Base-by-base conservation (phyloP, 2,329 filamentous ascomycete genomes). In the Aspergillus sergii region DNA sequence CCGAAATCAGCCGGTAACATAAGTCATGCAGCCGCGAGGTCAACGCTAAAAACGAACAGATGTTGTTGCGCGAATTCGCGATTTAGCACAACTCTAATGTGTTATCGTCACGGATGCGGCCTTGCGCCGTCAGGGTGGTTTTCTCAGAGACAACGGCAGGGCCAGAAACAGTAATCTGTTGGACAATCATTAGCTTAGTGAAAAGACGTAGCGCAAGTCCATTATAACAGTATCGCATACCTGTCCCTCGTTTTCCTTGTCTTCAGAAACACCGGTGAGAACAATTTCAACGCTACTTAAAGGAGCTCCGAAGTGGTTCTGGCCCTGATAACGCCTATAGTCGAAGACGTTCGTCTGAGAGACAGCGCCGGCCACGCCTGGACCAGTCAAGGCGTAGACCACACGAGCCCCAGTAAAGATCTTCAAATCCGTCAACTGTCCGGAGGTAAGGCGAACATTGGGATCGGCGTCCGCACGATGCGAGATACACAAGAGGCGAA, bases 301-400 rank as follows among this genome's bases (percentile, higher is more conserved):
- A 2, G 94, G 94, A 11, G 90, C 84, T 3, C 95, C 95, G 73
- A 98, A 97, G 76, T 96, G 93, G 62, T 78, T 82, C 53, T 81
- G 79, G 51, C 78, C 78, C 14, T 68, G 66, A 21, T 78, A 76
- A 41, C 78, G 79, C 56, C 94, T 84, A 77, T 98, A 98, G 75
- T 98, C 94, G 73, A 92, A 96, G 45, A 94, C 85, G 65, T 92
- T 89, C 9, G 92, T 96, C 80, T 98, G 94, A 1, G 90, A 83
- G n/a, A 96, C 87, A 0, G 94, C 90, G 43, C 95, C 95, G 2
- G 94, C 94, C n/a, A 98, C 91, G 64, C 88, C 87, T 28, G 92
- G 83, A 0, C 91, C 89, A 21, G 93, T 91, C 60, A 99, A 83
- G 3, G 93, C 94, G 76, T 98, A 97, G 57, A 96, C 84, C 61